Conservation (phyloP, 371 early-diverging fungal genomes). For the Rhizopus microsporus region DNA sequence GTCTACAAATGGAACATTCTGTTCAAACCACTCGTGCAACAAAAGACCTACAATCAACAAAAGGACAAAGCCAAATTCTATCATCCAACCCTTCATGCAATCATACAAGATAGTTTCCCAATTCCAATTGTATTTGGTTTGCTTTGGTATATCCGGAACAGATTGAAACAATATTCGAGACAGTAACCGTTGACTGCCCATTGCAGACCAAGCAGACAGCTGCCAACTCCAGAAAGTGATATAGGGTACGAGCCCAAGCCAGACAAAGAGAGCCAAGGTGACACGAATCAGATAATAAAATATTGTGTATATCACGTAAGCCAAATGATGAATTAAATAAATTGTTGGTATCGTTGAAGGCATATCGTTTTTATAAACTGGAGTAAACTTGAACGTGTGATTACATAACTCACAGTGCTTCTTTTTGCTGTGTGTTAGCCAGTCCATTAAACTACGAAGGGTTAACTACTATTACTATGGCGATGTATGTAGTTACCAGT, state of each 20-base stretch:
- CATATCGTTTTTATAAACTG: conserved; percentile 76
- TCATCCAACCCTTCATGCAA: conserved; percentile 77
- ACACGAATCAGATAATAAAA: neutral
- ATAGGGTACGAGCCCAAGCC: conserved; percentile 10
- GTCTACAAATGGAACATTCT: neutral
- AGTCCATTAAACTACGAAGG: conserved; percentile 70
- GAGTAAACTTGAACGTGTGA: conserved; percentile 78
- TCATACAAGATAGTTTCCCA: conserved; percentile 14
- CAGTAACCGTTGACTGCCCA: neutral
- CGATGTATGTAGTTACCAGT: conserved; percentile 56
- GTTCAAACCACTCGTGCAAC: conserved; percentile 54
- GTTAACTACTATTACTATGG: neutral
- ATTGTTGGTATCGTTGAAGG: conserved; percentile 64
- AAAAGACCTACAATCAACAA: conserved; percentile 69
- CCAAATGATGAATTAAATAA: conserved; percentile 35
- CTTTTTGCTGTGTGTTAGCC: conserved; percentile 85
- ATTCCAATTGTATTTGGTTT: neutral
- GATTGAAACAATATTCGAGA: neutral
- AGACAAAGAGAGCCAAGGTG: conserved; percentile 2
- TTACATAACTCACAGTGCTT: conserved; percentile 91
- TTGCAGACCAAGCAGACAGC: neutral
- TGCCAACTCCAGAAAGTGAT: conserved; percentile 1
- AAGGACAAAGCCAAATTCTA: conserved; percentile 79
- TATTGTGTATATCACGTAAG: neutral
- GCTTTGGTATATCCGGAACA: neutral